phyloP scores from a whole-genome alignment of 2,329 filamentous ascomycete genomes.

The Pseudocercospora eumusae region DNA sequence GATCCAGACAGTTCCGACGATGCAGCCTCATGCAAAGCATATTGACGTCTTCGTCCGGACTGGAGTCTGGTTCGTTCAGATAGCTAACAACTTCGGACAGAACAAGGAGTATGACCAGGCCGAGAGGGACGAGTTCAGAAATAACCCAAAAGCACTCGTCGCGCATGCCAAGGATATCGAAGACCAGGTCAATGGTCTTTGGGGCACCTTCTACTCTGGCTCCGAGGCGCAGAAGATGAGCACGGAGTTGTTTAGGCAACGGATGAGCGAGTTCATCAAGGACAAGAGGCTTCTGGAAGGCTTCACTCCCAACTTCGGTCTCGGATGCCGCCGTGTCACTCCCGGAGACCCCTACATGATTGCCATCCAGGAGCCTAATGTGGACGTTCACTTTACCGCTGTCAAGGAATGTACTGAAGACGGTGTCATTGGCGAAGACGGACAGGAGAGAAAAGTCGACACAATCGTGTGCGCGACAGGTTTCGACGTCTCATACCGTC shows the following conservation, averaged over 20 bases:
- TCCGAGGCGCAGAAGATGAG: slow-evolving; percentile 45
- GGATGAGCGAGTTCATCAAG: slow-evolving; percentile 56
- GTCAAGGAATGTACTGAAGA: slow-evolving; percentile 50
- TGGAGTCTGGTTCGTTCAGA: slow-evolving; percentile 45
- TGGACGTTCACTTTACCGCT: slow-evolving; percentile 54
- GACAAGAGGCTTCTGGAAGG: slow-evolving; percentile 53
- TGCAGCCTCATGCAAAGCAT: slow-evolving; percentile 51
- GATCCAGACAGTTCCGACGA: slow-evolving; percentile 51
- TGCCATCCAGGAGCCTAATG: slow-evolving; percentile 53
- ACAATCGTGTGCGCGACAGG: slow-evolving; percentile 51
- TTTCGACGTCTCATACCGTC: slow-evolving; percentile 48
- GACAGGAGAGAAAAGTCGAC: slow-evolving; percentile 45
- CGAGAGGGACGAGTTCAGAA: slow-evolving; percentile 47
- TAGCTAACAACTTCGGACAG: slow-evolving; percentile 50
- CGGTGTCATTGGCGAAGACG: slow-evolving; percentile 49
- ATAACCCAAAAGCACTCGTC: slow-evolving; percentile 46
- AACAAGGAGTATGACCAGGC: slow-evolving; percentile 50
- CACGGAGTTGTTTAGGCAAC: slow-evolving; percentile 43
- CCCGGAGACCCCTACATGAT: slow-evolving; percentile 55
- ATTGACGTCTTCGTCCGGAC: slow-evolving; percentile 52
- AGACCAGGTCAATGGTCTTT: slow-evolving; percentile 51
- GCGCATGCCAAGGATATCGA: slow-evolving; percentile 42
- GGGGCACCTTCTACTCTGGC: slow-evolving; percentile 50
- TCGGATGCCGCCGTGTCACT: slow-evolving; percentile 52
- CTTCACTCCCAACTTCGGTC: slow-evolving; percentile 50